These are phyloP conservation scores for Suhomyces faveliae DNA, from an alignment of 805 yeast species.

Conservation along the genomic window DNA sequence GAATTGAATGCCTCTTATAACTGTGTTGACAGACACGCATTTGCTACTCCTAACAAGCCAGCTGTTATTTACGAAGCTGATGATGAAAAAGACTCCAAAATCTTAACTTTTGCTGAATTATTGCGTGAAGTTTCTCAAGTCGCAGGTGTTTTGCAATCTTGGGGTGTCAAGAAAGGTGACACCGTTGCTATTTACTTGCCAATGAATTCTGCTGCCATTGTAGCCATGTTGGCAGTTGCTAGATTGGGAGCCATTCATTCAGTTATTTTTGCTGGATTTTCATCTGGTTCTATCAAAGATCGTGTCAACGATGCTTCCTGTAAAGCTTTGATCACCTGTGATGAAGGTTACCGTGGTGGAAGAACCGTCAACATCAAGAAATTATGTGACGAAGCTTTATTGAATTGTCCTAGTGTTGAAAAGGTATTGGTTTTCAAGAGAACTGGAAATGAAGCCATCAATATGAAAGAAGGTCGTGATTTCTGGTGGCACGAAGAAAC, in stretches of 20 bases:
- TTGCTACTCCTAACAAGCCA: conserved; percentile 63
- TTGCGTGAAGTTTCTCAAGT: conserved; percentile 67
- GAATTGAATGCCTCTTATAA: conserved; percentile 77
- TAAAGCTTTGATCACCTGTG: conserved; percentile 72
- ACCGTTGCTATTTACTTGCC: conserved; percentile 86
- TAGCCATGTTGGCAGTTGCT: conserved; percentile 72
- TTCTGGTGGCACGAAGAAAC: conserved; percentile 75
- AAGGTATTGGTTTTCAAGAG: conserved; percentile 72
- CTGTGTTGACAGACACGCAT: conserved; percentile 81
- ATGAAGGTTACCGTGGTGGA: conserved; percentile 83
- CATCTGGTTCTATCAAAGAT: conserved; percentile 68
- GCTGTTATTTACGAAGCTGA: conserved; percentile 84
- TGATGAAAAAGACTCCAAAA: conserved; percentile 62
- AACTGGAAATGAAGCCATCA: conserved; percentile 60
- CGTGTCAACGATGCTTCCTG: conserved; percentile 72
- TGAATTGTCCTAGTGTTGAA: conserved; percentile 61
- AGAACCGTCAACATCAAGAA: conserved; percentile 77
- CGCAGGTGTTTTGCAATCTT: conserved; percentile 62
- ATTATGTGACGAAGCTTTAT: conserved; percentile 78
- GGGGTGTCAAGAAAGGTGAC: conserved; percentile 79
- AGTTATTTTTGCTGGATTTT: conserved; percentile 83
- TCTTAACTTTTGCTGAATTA: conserved; percentile 68
- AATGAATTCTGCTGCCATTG: conserved; percentile 78
- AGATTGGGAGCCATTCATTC: conserved; percentile 85
- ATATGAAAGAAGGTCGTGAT: conserved; percentile 58